phyloP scores from a whole-genome alignment of 164 flowering plant species.

The Liriodendron chinense region DNA sequence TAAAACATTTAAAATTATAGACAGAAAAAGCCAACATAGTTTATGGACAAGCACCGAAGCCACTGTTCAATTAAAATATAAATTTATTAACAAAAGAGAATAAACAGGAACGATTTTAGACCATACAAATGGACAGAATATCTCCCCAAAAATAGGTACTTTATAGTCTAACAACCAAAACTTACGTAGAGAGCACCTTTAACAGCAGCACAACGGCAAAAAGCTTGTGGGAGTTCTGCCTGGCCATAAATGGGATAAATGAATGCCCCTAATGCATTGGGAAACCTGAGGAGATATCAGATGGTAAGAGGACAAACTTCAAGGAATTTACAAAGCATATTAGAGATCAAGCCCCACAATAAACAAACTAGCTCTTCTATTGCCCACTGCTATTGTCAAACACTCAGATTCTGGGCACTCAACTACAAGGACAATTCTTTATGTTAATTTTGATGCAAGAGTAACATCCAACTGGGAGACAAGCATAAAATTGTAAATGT shows the following conservation, averaged over 20 bases:
- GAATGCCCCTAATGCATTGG: slow-evolving; percentile 74
- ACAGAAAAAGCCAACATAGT: background rate
- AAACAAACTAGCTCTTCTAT: background rate
- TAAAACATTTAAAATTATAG: too few species aligned
- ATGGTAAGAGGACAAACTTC: background rate
- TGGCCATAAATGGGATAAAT: slow-evolving; percentile 93
- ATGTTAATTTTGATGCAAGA: background rate
- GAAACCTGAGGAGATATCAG: slow-evolving; percentile 43
- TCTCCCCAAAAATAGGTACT: background rate
- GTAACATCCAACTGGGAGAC: background rate
- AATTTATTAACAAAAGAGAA: background rate
- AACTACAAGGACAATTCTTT: background rate
- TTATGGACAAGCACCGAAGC: background rate
- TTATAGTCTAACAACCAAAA: background rate
- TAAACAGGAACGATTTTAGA: background rate
- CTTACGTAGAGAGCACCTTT: slow-evolving; percentile 89
- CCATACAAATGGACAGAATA: background rate
- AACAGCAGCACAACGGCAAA: slow-evolving; percentile 96
- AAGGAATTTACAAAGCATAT: too few species aligned
- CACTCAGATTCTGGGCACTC: background rate
- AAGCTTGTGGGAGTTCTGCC: slow-evolving; percentile 91
- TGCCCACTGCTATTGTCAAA: background rate
- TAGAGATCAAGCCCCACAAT: background rate
- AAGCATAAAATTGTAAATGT: background rate
- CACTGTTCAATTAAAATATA: background rate